phyloP scores from a whole-genome alignment of 1,284 basidiomycete genomes.

The Microbotryum saponariae region DNA sequence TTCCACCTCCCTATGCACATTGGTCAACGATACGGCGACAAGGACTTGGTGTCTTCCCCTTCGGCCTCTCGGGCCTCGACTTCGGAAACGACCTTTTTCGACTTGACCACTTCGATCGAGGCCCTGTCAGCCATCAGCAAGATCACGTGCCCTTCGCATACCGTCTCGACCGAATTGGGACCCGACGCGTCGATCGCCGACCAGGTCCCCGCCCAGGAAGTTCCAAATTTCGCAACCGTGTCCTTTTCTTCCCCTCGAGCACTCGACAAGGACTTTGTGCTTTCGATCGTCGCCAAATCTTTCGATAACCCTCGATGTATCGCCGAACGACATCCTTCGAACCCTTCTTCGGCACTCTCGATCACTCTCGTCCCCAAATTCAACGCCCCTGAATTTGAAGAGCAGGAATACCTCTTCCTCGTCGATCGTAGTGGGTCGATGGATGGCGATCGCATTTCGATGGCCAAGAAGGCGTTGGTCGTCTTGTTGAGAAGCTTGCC shows the following conservation, averaged over 20 bases:
- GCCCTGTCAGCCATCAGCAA: constrained; percentile 3
- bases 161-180: constrained; percentile 15
- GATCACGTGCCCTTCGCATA: constrained; percentile 15
- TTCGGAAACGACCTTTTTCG: background rate
- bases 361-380: constrained; percentile 23
- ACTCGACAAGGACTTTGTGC: constrained; percentile 31
- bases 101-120: constrained; percentile 10
- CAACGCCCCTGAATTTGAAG: constrained; percentile 7
- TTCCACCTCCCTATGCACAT: constrained; percentile 19
- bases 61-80: background rate
- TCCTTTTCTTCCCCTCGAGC: background rate
- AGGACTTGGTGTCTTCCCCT: background rate
- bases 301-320: constrained; percentile 29
- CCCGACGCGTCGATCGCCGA: constrained; percentile 26
- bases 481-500: constrained; percentile 33
- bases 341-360: constrained; percentile 4
- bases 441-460: constrained; percentile 20
- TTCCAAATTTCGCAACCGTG: constrained; percentile 8
- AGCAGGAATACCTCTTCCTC: constrained; percentile 35
- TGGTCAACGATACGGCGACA: constrained; percentile 12
- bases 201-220: constrained; percentile 1
- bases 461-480: constrained; percentile 19
- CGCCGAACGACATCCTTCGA: constrained; percentile 24
- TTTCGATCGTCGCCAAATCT: constrained; percentile 25
- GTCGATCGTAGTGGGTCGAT: constrained; percentile 35